Conservation (phyloP, 257 asterid species). For the Ballota nigra region DNA sequence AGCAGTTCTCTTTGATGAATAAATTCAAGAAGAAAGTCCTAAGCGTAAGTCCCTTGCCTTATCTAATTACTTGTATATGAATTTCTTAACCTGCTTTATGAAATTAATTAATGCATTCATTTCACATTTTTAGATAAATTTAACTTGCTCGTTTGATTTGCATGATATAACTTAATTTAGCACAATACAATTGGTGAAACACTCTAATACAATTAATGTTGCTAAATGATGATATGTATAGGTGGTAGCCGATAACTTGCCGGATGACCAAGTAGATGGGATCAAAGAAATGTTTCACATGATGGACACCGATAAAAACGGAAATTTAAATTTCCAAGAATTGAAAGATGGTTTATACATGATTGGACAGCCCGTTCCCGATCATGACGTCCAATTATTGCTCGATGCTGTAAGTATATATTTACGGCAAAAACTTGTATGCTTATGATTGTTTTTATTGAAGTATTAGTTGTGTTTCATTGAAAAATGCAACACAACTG, state of each 20-base stretch:
- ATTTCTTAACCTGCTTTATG: no score
- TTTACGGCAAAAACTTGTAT: not conserved
- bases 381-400: slow-evolving; percentile 61
- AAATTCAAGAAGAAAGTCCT: slow-evolving; percentile 87
- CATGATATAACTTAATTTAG: no score
- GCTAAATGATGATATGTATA: no score
- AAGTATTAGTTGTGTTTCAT: no score
- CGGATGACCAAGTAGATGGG: slow-evolving; percentile 59
- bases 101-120: no score
- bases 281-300: slow-evolving; percentile 59
- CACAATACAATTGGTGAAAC: no score
- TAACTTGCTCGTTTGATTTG: no score
- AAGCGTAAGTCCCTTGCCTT: slow-evolving; percentile 43
- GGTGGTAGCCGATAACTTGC: slow-evolving; percentile 82
- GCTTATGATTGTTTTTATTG: no score
- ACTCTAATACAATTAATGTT: no score
- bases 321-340: slow-evolving; percentile 68
- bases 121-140: no score
- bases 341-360: slow-evolving; percentile 61
- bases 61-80: no score
- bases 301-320: slow-evolving; percentile 88
- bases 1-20: slow-evolving; percentile 85
- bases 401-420: slow-evolving; percentile 64
- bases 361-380: slow-evolving; percentile 60
- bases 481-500: no score